Base-by-base conservation (phyloP, 2,329 filamentous ascomycete genomes). In the Pseudophaeomoniella oleicola region DNA sequence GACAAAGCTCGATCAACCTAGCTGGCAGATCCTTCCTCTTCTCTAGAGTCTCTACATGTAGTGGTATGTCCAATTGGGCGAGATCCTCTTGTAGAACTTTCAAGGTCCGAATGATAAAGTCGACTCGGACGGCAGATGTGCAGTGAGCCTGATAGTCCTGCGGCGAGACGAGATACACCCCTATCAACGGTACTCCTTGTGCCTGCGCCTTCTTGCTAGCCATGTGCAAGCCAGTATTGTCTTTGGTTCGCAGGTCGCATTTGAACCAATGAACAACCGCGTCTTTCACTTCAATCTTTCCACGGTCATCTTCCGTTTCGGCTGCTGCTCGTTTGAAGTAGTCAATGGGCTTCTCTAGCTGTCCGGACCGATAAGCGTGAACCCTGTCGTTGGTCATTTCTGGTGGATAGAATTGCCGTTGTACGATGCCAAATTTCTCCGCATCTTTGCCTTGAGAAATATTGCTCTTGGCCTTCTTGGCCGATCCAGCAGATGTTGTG, bases 251-350 rank as follows among this genome's bases (percentile, higher is more conserved):
- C 35, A 93, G 58, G 53, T 94, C 87, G 50, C 72, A 75, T 58
- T 90, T 92, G 64, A 88, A 94, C 86, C 86, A 94, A 57, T 93
- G 83, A 0, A 93, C 72, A 0, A 93, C 78, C 0, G 77, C 73
- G 16, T 72, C 62, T 18, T 71, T 71, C 0, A 67, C 60, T 1
- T 59, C 42, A 10, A 81, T 66, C 1, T 60, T 55, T 17, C 65
- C 60, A 5, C 81, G 68, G 22, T 58, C 53, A 0, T 57, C 47
- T 2, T 64, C 57, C 0, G 84, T 90, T 2, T 76, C 70, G 16
- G 65, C 53, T 4, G 86, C 63, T 0, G 77, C 75, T 1, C 62
- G 54, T 4, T 74, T 54, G 2, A 94, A 66, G 0, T 71, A 56
- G 46, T 86, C 75, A 14, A 92, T 80, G 0, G 86, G 87, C 0